Percentiles rank a stretch among this genome's conserved stretches.
These are phyloP conservation scores for Suillus placidus DNA, from an alignment of 768 basidiomycete species.

Conservation along the genomic window DNA sequence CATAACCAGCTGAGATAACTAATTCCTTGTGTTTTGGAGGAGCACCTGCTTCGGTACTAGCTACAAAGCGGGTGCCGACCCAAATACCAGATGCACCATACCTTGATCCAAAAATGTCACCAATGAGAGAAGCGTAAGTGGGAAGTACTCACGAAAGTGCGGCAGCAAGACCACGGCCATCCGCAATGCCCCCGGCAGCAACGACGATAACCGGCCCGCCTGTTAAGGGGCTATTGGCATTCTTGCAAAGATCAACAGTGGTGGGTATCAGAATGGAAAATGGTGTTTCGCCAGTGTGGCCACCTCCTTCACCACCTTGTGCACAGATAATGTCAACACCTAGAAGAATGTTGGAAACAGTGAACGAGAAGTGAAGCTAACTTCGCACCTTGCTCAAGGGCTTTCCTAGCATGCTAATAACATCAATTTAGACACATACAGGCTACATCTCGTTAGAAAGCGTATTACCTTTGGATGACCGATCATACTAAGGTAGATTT, in stretches of 20 bases:
- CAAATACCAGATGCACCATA: slow-evolving; percentile 86
- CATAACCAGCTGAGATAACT: slow-evolving; percentile 70
- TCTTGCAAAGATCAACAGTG: slow-evolving; percentile 76
- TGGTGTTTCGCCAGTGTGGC: slow-evolving; percentile 83
- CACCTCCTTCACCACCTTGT: slow-evolving; percentile 86
- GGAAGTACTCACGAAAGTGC: slow-evolving; percentile 55
- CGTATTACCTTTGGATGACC: slow-evolving; percentile 76
- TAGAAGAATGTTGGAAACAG: slow-evolving; percentile 19
- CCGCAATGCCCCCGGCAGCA: slow-evolving; percentile 83
- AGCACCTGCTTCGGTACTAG: slow-evolving; percentile 79
- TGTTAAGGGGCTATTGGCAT: slow-evolving; percentile 72
- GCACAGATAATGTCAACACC: slow-evolving; percentile 93
- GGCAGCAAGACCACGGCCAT: slow-evolving; percentile 80
- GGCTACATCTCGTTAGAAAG: neutral
- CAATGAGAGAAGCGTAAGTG: neutral
- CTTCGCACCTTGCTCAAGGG: slow-evolving; percentile 63
- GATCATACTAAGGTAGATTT: slow-evolving; percentile 57
- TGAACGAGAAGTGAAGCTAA: neutral
- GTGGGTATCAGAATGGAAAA: slow-evolving; percentile 84
- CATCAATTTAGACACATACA: slow-evolving; percentile 6
- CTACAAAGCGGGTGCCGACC: slow-evolving; percentile 89
- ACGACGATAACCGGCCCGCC: slow-evolving; percentile 77
- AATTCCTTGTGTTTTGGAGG: slow-evolving; percentile 73
- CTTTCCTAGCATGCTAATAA: slow-evolving; percentile 68
- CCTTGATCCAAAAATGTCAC: slow-evolving; percentile 35